Base-by-base conservation (phyloP, 1,284 basidiomycete genomes). In the Ustilago vetiveriae region DNA sequence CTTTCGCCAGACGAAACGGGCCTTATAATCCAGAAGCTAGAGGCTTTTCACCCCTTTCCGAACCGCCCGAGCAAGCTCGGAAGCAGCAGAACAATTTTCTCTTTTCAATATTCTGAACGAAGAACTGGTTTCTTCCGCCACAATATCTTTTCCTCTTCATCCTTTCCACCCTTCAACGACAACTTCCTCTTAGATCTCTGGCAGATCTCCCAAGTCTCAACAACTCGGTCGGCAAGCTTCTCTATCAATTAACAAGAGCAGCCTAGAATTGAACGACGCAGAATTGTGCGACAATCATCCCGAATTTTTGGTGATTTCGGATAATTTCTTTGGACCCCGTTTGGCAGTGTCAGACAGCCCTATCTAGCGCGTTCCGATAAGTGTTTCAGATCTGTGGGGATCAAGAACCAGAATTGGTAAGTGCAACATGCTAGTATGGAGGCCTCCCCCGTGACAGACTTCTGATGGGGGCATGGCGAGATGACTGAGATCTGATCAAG, bases 331-430 rank as follows among this genome's bases (percentile, higher is more conserved):
- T 42, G n/a, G 17, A 10, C 8, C 32, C 14, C 26, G 50, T 40
- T 24, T 19, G 23, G 57, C 58, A 45, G 46, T 62, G 58, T 62
- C 51, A 35, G 48, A 55, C 52, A 63, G 52, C 41, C 46, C 13
- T 17, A 22, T 16, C 27, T 17, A 32, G 29, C 39, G 43, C 42
- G 48, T 63, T 50, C 59, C 59, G 41, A 54, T 39, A 32, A 16
- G 37, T 63, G 59, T 63, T 44, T 63, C 59, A 55, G 37, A 53
- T 26, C 27, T 16, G 10, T 17, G 24, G 1, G 17, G 11, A 11
- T n/a, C n/a, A n/a, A n/a, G n/a, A 17, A 43, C 6, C 8, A 14
- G 27, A 39, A 30, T 35, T 33, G 17, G 58, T 50, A 53, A 62
- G 51, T 62, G n/a, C 19, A 21, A 19, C 24, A 16, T 41, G n/a